phyloP scores from a whole-genome alignment of 805 yeast species.

The Wickerhamiella spandovensis region DNA sequence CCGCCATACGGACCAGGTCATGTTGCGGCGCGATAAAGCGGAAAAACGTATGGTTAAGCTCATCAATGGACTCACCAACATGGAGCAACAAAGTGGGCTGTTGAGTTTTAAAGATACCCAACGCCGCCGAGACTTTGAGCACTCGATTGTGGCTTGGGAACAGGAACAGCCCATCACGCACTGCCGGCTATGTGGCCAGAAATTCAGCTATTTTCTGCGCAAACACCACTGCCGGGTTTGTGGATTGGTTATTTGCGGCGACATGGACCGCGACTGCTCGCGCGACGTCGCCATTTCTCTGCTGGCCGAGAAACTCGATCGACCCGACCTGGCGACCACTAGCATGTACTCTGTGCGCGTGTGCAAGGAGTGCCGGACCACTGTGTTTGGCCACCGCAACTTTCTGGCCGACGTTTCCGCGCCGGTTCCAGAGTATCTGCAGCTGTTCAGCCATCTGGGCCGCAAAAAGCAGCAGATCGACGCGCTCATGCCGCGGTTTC shows the following conservation, averaged over 20 bases:
- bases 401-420: slow-evolving; percentile 29
- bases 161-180: slow-evolving; percentile 32
- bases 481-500: slow-evolving; percentile 32
- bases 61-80: slow-evolving; percentile 15
- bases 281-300: slow-evolving; percentile 45
- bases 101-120: slow-evolving; percentile 18
- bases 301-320: slow-evolving; percentile 20
- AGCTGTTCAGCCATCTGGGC: slow-evolving; percentile 31
- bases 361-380: slow-evolving; percentile 57
- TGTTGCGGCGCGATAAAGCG: slow-evolving; percentile 41
- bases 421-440: slow-evolving; percentile 28
- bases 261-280: slow-evolving; percentile 50
- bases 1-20: slow-evolving; percentile 32
- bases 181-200: slow-evolving; percentile 52
- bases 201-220: slow-evolving; percentile 45
- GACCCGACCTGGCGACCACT: not conserved
- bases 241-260: slow-evolving; percentile 72
- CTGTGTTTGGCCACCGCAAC: slow-evolving; percentile 43
- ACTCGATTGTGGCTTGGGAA: slow-evolving; percentile 51
- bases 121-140: slow-evolving; percentile 31
- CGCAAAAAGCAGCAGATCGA: slow-evolving; percentile 29
- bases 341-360: slow-evolving; percentile 32
- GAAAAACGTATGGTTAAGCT: slow-evolving; percentile 40
- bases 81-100: slow-evolving; percentile 18
- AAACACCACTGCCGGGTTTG: slow-evolving; percentile 90